phyloP scores from a whole-genome alignment of 2,329 filamentous ascomycete species.

The Verticillium alfalfae region DNA sequence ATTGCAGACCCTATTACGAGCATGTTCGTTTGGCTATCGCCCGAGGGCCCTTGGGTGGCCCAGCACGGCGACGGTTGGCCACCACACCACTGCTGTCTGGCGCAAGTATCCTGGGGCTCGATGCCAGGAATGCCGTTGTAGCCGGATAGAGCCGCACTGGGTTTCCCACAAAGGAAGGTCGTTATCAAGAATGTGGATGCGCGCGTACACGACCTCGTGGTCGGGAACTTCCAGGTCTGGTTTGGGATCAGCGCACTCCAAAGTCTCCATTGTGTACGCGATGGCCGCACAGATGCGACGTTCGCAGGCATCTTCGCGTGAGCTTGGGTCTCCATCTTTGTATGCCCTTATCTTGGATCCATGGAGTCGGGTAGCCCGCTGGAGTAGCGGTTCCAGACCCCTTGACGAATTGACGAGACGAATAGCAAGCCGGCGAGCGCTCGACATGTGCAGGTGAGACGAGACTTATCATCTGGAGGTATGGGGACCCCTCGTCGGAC shows the following conservation, averaged over 20 bases:
- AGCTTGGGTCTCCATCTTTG: too few relatives aligned
- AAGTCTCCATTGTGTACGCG: too few relatives aligned
- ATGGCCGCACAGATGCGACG: too few relatives aligned
- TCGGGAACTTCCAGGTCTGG: not conserved
- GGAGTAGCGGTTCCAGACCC: too few relatives aligned
- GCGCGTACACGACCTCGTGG: not conserved
- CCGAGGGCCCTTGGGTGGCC: not conserved
- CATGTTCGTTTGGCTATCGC: not conserved
- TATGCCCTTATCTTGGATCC: not conserved
- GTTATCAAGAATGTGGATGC: not conserved
- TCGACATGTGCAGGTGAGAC: too few relatives aligned
- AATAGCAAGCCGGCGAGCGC: too few relatives aligned
- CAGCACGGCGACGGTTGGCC: not conserved
- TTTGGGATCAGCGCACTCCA: too few relatives aligned
- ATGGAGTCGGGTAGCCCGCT: not conserved
- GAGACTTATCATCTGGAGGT: too few relatives aligned
- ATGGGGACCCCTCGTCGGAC: not conserved
- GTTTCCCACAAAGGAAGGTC: constrained; percentile 1
- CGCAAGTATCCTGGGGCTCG: not conserved
- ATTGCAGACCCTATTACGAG: not conserved
- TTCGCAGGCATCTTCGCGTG: not conserved
- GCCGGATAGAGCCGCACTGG: not conserved
- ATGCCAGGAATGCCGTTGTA: not conserved
- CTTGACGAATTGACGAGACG: too few relatives aligned
- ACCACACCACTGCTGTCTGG: not conserved